Evolutionary conservation across 768 basidiomycete genomes (phyloP), one percentile per base, ranked within the genome.

Genomic region (Termitomyces sp.): DNA sequence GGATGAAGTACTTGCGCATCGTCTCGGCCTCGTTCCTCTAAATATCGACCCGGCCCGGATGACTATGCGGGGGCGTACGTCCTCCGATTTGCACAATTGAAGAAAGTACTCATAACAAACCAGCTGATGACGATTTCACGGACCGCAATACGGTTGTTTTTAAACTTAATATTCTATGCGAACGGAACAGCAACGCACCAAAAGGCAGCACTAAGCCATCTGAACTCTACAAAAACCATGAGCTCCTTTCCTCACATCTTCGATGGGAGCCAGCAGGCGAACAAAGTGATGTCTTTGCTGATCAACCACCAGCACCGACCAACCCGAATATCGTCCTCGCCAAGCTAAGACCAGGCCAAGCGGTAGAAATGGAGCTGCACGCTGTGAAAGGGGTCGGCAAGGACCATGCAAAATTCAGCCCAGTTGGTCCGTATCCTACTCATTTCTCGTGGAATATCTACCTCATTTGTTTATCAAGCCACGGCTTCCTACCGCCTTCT

Each of bases 381-480:
- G 95, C 94, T 22, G 77, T 95, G 60, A 98, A 98, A 67, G 91
- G 93, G 14, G 84, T 92, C 16, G 95, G 95, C 16, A 91, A 91
- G 66, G 93, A 95, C 60, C 96, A 99, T 66, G 95, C 97, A 46
- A 99, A 99, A 70, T 99, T 92, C 71, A 92, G 85, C 57, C 95
- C 97, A 32, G 97, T 98, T 52, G 93, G 95, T 91, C 64, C 24
- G 57, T 56, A 83, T 74, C 5, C 45, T 45, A 7, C 43, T 18
- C 43, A 9, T 4, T 18, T 40, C 20, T 10, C 30, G 32, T 55
- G 18, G 52, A 32, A 22, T 44, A 27, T 3, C 3, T 37, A 13
- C 6, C 26, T 48, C n/a, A 53, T 27, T 37, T 9, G 2, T 30
- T 39, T 32, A 43, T 12, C 9, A 61, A 95, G 96, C 96, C 3